phyloP scores from a whole-genome alignment of 208 protist species.

The Angomonas ambiguus region DNA sequence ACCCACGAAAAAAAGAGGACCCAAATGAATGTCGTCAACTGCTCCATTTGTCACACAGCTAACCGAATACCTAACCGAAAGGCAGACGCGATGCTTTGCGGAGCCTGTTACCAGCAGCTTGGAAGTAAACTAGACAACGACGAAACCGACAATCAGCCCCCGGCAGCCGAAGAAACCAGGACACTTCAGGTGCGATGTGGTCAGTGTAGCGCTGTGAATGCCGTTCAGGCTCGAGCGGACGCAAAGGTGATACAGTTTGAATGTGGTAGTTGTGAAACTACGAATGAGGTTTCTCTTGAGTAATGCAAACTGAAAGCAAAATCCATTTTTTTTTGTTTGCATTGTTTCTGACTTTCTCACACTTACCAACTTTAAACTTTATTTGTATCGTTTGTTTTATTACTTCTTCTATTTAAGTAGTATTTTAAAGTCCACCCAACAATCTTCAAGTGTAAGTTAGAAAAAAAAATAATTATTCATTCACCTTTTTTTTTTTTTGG shows the following conservation, averaged over 20 bases:
- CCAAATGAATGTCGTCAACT: slow-evolving; percentile 27
- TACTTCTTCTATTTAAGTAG: background rate
- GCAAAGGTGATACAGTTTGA: slow-evolving; percentile 59
- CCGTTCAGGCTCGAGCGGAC: slow-evolving; percentile 32
- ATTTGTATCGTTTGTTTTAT: background rate
- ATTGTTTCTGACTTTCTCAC: no score
- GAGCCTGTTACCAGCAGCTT: slow-evolving; percentile 53
- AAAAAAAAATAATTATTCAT: background rate
- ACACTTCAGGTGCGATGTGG: slow-evolving; percentile 71
- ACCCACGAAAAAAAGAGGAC: background rate
- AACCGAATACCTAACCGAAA: slow-evolving; percentile 52
- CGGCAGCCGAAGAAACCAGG: slow-evolving; percentile 20
- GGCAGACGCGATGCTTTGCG: slow-evolving; percentile 64
- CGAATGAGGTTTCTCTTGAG: slow-evolving; percentile 56
- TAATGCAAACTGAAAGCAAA: slow-evolving; percentile 9
- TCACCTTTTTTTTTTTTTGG: slow-evolving; percentile 1
- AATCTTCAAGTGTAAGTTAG: background rate
- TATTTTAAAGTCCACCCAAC: no score
- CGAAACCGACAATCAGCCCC: background rate
- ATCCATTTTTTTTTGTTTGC: background rate
- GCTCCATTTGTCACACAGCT: slow-evolving; percentile 37
- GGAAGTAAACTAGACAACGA: slow-evolving; percentile 6
- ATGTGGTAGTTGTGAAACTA: slow-evolving; percentile 60
- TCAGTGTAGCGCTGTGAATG: slow-evolving; percentile 49
- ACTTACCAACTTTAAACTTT: no score